Evolutionary conservation across 2,329 filamentous ascomycete genomes (phyloP), one percentile per base, ranked within the genome.

Genomic region (Aspergillus sp.): DNA sequence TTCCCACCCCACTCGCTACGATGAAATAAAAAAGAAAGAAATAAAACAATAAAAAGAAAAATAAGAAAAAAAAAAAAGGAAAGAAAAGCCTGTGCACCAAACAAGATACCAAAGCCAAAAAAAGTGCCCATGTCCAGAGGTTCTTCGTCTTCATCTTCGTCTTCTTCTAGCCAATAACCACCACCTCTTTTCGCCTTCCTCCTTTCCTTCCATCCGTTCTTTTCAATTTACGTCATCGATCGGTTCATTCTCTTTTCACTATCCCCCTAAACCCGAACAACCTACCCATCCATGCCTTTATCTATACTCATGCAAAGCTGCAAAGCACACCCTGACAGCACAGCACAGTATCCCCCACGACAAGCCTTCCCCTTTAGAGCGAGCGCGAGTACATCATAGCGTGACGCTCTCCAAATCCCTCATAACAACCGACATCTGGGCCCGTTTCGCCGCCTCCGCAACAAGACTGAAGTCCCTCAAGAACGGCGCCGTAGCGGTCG

Each of bases 401-500:
- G 73, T 73, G 55, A 78, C 69, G 42, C 74, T 71, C 63, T 78
- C 92, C 71, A 98, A 84, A 76, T 97, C 94, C 63, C 93, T 85
- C 82, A 93, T 90, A 73, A 97, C 81, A 70, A 92, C 87, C 47
- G 91, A 91, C 82, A 97, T 90, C 77, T 97, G 92, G 10, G 94
- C 94, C 47, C 93, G 84, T 78, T 96, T 96, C 49, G 92, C 94
- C 2, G 94, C 94, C 80, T 98, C 94, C 39, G 93, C 93, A 47
- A 97, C 85, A 31, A 97, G 85, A 59, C 85, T 94, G 71, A 94
- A 91, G 75, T 96, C 89, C 69, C 88, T 87, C 61, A 96, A 83
- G 72, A 92, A 92, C 4, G 82, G 82, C 10, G 82, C 80, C 1
- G 84, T 85, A 12, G 76, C 76, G 11, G 73, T 71, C 1, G 74